Evolutionary conservation across 441 rosid species (phyloP).

Genomic region (Gossypium aridum): DNA sequence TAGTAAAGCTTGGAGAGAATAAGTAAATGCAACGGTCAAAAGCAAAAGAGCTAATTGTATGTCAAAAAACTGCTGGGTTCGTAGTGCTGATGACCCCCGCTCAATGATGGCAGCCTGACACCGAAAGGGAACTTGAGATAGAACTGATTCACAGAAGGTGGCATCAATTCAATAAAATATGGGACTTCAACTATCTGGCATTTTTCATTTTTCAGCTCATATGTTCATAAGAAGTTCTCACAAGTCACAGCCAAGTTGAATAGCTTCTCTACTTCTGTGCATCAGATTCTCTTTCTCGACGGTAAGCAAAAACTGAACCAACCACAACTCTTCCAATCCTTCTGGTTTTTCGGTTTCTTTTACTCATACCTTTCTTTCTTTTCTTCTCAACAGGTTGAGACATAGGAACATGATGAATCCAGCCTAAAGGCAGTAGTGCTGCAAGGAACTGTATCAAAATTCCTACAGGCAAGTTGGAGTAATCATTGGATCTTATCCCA

Average conservation of each 20-base stretch:
- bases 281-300: slow-evolving; percentile 56
- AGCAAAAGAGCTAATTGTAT: not conserved
- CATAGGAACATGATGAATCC: slow-evolving; percentile 46
- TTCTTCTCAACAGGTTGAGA: slow-evolving; percentile 38
- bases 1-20: not conserved
- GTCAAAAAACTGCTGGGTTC: not conserved
- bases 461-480: slow-evolving; percentile 49
- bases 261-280: slow-evolving; percentile 21
- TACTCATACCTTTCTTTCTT: slow-evolving; percentile 38
- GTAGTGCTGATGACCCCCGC: not conserved
- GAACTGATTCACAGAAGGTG: slow-evolving; percentile 2
- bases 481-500: slow-evolving; percentile 50
- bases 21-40: not conserved
- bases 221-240: not conserved
- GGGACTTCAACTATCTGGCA: not conserved
- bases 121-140: not conserved
- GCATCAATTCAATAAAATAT: not conserved
- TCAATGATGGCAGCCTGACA: slow-evolving; percentile 3
- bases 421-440: slow-evolving; percentile 55
- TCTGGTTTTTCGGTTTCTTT: slow-evolving; percentile 44
- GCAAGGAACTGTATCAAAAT: slow-evolving; percentile 55
- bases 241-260: not conserved
- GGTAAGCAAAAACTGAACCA: slow-evolving; percentile 31
- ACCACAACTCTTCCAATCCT: slow-evolving; percentile 48
- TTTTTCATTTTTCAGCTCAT: not conserved